Evolutionary conservation across 441 rosid genomes (phyloP).

Genomic region (Syzygium syzygioides): DNA sequence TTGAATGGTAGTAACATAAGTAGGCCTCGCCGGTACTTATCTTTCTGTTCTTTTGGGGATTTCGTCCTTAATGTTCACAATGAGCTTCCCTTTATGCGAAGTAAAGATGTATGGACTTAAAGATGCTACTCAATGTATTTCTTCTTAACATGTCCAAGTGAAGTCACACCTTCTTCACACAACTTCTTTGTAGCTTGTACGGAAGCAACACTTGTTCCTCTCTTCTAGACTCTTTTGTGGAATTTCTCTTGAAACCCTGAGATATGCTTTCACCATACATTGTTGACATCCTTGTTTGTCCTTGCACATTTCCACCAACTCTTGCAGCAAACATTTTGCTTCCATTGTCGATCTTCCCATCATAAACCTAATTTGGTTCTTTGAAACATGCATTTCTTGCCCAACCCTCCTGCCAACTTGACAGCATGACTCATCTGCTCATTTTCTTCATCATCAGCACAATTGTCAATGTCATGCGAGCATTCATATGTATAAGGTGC

Average conservation of each 20-base stretch:
- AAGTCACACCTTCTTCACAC: neutral
- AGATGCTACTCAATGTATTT: neutral
- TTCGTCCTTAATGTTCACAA: neutral
- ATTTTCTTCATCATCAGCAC: neutral
- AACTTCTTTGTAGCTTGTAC: neutral
- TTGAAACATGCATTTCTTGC: neutral
- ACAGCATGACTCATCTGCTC: neutral
- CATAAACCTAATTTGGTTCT: neutral
- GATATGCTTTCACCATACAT: neutral
- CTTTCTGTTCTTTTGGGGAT: neutral
- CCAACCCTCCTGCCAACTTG: neutral
- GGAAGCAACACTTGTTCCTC: neutral
- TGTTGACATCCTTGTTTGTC: neutral
- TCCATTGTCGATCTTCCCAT: neutral
- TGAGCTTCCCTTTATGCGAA: neutral
- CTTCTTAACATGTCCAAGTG: neutral
- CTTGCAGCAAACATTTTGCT: neutral
- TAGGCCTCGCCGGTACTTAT: neutral
- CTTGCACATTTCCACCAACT: neutral
- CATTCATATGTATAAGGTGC: neutral
- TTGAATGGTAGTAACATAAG: neutral
- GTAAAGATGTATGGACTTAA: neutral
- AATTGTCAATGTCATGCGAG: neutral
- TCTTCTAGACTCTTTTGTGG: neutral
- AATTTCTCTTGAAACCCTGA: neutral